phyloP scores from a whole-genome alignment of 2,329 filamentous ascomycete species.

The Domatiomyces catenatus region DNA sequence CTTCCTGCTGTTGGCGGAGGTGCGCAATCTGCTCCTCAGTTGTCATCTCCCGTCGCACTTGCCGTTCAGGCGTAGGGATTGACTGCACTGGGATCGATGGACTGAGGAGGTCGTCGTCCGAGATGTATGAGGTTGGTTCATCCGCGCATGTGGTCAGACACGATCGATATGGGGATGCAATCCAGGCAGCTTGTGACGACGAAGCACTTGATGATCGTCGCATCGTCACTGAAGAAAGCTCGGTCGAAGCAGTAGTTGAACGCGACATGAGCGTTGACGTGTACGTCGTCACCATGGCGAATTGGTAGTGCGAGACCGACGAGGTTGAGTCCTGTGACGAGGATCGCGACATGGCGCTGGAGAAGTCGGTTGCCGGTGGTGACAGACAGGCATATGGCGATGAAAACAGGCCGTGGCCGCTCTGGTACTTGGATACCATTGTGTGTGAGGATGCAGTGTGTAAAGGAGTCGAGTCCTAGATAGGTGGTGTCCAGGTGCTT shows the following conservation, averaged over 20 bases:
- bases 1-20: slow-evolving; percentile 15
- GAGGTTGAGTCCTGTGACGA: slow-evolving; percentile 16
- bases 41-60: slow-evolving; percentile 12
- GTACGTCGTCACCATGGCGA: slow-evolving; percentile 6
- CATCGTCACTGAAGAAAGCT: slow-evolving; percentile 8
- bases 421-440: not conserved
- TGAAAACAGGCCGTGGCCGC: slow-evolving; percentile 11
- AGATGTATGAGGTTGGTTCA: slow-evolving; percentile 15
- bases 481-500: not conserved
- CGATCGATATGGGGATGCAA: slow-evolving; percentile 16
- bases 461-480: not conserved
- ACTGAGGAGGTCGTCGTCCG: slow-evolving; percentile 16
- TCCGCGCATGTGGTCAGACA: slow-evolving; percentile 14
- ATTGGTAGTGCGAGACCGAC: slow-evolving; percentile 6
- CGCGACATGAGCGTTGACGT: slow-evolving; percentile 7
- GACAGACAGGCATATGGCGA: slow-evolving; percentile 16
- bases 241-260: slow-evolving; percentile 3
- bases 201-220: slow-evolving; percentile 15
- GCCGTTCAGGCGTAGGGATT: slow-evolving; percentile 10
- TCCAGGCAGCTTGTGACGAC: slow-evolving; percentile 5
- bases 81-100: slow-evolving; percentile 13
- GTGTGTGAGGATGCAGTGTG: not conserved
- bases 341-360: slow-evolving; percentile 15
- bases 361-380: slow-evolving; percentile 13
- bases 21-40: slow-evolving; percentile 18